These are phyloP conservation scores for Saccharomyces pastorianus DNA, from an alignment of 1,139 yeast genomes.

Conservation along the genomic window DNA sequence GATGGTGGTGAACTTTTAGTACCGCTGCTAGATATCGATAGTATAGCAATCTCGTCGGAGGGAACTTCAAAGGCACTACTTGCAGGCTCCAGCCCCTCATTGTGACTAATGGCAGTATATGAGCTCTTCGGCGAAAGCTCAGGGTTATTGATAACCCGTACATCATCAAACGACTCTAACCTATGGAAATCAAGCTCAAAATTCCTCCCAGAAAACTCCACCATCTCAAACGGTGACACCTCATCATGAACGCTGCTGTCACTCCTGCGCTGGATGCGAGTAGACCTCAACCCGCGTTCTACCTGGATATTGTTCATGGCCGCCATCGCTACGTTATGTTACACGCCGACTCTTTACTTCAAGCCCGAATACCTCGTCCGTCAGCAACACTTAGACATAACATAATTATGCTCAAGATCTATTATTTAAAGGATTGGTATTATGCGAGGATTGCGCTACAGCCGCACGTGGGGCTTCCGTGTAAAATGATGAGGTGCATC, in stretches of 20 bases:
- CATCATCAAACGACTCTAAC: not conserved
- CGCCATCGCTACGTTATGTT: not conserved
- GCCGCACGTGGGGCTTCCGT: not conserved
- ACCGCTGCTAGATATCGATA: constrained; percentile 2
- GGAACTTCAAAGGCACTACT: not conserved
- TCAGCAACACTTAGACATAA: not conserved
- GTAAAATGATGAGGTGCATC: not conserved
- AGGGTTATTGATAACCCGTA: constrained; percentile 4
- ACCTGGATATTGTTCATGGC: not conserved
- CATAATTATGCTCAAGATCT: not conserved
- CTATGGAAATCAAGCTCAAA: constrained; percentile 1
- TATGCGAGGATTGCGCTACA: not conserved
- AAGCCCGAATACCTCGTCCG: not conserved
- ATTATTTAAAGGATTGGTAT: not conserved
- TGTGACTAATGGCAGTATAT: not conserved
- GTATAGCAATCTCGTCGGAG: constrained; percentile 3
- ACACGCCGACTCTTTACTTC: not conserved
- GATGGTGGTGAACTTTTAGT: not conserved
- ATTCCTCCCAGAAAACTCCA: not conserved
- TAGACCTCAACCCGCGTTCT: not conserved
- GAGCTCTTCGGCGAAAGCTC: not conserved
- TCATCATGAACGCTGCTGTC: not conserved
- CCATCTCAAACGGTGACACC: not conserved
- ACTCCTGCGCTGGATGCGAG: not conserved
- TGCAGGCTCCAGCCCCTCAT: not conserved